A percentile compares a stretch with the other conserved stretches of the same genome.
phyloP scores from a whole-genome alignment of 345 rosid species.

The Triadica sebifera region DNA sequence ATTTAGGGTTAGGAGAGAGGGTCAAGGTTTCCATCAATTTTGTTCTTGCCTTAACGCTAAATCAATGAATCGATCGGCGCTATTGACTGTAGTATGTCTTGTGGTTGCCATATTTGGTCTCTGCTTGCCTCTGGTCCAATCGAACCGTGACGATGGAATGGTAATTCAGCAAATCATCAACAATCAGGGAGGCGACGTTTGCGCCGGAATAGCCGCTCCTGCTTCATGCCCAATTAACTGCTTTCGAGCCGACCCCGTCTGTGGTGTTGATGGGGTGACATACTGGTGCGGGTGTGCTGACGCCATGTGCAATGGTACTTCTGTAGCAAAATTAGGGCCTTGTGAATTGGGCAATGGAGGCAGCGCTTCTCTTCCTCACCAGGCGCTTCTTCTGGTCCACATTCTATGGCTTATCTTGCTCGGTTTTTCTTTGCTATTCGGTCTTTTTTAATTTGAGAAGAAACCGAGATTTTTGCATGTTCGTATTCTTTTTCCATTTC shows the following conservation, averaged over 20 bases:
- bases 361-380: constrained; percentile 71
- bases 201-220: constrained; percentile 41
- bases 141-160: constrained; percentile 14
- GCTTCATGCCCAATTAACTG: constrained; percentile 75
- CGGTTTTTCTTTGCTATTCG: constrained; percentile 77
- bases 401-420: constrained; percentile 85
- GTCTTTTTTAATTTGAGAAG: constrained; percentile 48
- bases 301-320: constrained; percentile 64
- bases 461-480: neutral
- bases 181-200: constrained; percentile 36
- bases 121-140: constrained; percentile 23
- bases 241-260: constrained; percentile 82
- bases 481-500: neutral
- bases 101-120: neutral
- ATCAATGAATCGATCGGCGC: constrained; percentile 1
- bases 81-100: neutral
- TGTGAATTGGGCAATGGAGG: constrained; percentile 79
- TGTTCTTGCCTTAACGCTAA: neutral
- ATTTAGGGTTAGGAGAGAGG: constrained; percentile 6
- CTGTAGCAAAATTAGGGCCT: constrained; percentile 63
- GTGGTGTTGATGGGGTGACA: constrained; percentile 79
- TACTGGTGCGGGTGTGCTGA: constrained; percentile 98
- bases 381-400: constrained; percentile 84
- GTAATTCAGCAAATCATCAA: constrained; percentile 36
- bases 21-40: neutral